phyloP scores from a whole-genome alignment of 768 basidiomycete species.

The Cantharellus cinnabarinus region DNA sequence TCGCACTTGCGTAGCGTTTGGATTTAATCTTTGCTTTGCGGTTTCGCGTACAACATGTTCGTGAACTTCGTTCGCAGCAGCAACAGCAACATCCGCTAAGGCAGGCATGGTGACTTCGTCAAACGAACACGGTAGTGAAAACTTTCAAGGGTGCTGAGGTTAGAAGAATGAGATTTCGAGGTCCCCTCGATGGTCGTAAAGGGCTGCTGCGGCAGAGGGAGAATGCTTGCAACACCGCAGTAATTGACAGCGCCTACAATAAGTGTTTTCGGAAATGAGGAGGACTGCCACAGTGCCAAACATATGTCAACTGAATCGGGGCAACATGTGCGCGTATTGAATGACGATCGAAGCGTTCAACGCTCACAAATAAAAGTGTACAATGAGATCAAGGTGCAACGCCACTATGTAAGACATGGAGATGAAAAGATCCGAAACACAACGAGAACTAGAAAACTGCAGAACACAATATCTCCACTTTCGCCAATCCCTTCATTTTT shows the following conservation, averaged over 20 bases:
- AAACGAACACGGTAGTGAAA: too few species aligned
- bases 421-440: too few species aligned
- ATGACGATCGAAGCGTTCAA: background rate
- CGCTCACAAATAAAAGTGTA: background rate
- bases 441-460: too few species aligned
- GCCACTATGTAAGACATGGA: too few species aligned
- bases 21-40: background rate
- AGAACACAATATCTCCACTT: too few species aligned
- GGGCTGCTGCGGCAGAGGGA: background rate
- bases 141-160: too few species aligned
- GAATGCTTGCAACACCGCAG: background rate
- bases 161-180: too few species aligned
- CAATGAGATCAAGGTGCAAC: too few species aligned
- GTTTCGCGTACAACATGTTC: constrained; percentile 5
- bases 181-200: background rate
- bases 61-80: background rate
- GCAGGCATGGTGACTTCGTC: too few species aligned
- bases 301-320: background rate
- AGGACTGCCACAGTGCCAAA: background rate
- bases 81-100: too few species aligned
- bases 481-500: too few species aligned
- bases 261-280: background rate
- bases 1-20: constrained; percentile 16
- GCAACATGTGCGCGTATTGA: background rate
- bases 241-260: background rate